Evolutionary conservation across 768 basidiomycete species (phyloP), one percentile per base, ranked within the genome.

Genomic region (Suillus subalutaceus): DNA sequence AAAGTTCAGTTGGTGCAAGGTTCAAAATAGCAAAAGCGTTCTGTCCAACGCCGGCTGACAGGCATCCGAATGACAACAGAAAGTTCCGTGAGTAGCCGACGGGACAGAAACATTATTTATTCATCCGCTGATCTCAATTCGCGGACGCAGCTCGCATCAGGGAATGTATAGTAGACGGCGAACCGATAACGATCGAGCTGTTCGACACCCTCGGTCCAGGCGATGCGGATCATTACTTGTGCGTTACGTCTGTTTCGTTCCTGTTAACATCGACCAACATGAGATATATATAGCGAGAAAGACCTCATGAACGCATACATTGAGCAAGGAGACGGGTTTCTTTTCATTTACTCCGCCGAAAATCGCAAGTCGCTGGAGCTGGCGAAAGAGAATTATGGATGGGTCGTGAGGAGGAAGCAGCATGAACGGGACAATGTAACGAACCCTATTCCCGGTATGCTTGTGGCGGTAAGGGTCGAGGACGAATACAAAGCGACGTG

Each of bases 401-500:
- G 58, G 40, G 58, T 60, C 10, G 26, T 60, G 18, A 60, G 40
- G 40, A 41, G 16, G 9, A 60, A 60, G 26, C 26, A 30, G 18
- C 58, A 60, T 18, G 58, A 60, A 26, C 40, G 58, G 30, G 58
- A 60, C 26, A 60, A 60, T 60, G 58, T 26, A 6, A 60, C 40
- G 9, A 60, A 60, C 26, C 58, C 58, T 60, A 30, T 60, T 30
- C 58, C 58, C 20, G 58, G 58, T 16, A 60, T 60, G 40, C 58
- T 60, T 26, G 40, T 60, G 18, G 58, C 58, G 3, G 40, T 60
- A 30, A 18, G 58, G 18, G 58, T 60, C 0, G 58, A 60, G 26
- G 58, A 60, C 6, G 40, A 60, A 43, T 1, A 60, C 18, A 60
- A 26, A 41, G 9, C 58, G 40, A 41, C 26, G 26, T 60, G 58